A percentile compares a stretch with the other conserved stretches of the same genome.
These are phyloP conservation scores for Penicillium diatomitis DNA, from an alignment of 495 filamentous ascomycete genomes.

Conservation along the genomic window DNA sequence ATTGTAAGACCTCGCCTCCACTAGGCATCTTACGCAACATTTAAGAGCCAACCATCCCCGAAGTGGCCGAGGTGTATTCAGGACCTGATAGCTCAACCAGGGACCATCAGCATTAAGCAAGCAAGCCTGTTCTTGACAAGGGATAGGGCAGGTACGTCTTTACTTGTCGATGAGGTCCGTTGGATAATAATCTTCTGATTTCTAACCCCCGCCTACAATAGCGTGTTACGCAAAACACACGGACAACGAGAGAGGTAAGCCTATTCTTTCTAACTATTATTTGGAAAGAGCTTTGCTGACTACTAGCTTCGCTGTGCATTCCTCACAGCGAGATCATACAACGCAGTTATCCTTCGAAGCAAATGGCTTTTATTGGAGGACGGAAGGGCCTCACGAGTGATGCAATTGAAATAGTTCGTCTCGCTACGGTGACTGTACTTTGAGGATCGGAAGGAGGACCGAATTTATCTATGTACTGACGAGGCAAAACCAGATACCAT, in stretches of 20 bases:
- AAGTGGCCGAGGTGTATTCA: too few relatives aligned
- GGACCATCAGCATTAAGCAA: too few relatives aligned
- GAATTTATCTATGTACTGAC: too few relatives aligned
- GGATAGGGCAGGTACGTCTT: background rate
- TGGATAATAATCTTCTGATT: background rate
- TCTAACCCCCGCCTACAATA: background rate
- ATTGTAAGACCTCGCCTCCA: too few relatives aligned
- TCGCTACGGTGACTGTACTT: too few relatives aligned
- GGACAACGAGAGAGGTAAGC: background rate
- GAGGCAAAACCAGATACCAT: too few relatives aligned
- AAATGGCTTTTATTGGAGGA: background rate
- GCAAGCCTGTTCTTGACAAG: background rate
- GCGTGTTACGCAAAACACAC: background rate
- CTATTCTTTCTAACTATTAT: background rate
- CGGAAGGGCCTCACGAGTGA: background rate
- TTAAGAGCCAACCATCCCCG: too few relatives aligned
- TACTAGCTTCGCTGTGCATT: background rate
- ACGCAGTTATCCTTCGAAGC: background rate
- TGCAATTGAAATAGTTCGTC: background rate
- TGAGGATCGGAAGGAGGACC: too few relatives aligned
- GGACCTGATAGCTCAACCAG: too few relatives aligned
- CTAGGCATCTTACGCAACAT: too few relatives aligned
- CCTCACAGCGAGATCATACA: background rate
- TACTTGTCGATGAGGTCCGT: background rate
- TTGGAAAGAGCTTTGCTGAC: background rate